Conservation (phyloP, 176 grass and related monocot species). For the Chrysopogon serrulatus region DNA sequence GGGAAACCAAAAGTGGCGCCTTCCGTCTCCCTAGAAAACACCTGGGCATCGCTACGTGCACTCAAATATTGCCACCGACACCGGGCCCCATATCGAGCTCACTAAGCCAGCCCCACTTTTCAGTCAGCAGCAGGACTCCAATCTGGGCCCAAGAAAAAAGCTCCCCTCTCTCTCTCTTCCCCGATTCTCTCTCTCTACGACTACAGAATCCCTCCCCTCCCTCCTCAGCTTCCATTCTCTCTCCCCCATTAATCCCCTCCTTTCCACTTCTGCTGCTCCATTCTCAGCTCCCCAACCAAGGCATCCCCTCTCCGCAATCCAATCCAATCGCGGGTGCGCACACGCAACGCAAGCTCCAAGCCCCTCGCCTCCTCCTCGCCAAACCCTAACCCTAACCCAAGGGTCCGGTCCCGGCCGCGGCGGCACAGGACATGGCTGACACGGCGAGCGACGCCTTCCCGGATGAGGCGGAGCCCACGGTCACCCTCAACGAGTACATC, state of each 20-base stretch:
- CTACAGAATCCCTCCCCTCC: not conserved
- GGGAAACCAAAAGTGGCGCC: conserved; percentile 34
- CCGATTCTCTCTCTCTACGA: not conserved
- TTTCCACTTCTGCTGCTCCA: not conserved
- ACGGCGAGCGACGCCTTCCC: conserved; percentile 43
- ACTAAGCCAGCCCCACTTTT: not conserved
- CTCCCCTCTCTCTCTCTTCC: not conserved
- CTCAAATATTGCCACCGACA: not conserved
- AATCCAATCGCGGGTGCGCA: not conserved
- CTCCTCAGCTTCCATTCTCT: not conserved
- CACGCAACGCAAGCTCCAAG: not conserved
- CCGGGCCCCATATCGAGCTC: not conserved
- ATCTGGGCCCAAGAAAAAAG: not conserved
- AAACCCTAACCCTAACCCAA: conserved; percentile 35
- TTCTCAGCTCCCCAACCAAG: not conserved
- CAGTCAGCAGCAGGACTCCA: not conserved
- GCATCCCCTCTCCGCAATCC: not conserved
- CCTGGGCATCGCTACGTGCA: not conserved
- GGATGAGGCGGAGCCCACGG: conserved; percentile 54
- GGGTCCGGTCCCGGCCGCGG: not conserved
- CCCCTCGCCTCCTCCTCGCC: not conserved
- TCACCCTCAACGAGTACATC: conserved; percentile 85
- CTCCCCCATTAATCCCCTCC: not conserved
- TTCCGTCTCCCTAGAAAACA: not conserved
- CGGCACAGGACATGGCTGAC: conserved; percentile 30